A percentile compares a stretch with the other conserved stretches of the same genome.
These are phyloP conservation scores for Diaporthe nobilis DNA, from an alignment of 2,329 filamentous ascomycete species.

Conservation along the genomic window DNA sequence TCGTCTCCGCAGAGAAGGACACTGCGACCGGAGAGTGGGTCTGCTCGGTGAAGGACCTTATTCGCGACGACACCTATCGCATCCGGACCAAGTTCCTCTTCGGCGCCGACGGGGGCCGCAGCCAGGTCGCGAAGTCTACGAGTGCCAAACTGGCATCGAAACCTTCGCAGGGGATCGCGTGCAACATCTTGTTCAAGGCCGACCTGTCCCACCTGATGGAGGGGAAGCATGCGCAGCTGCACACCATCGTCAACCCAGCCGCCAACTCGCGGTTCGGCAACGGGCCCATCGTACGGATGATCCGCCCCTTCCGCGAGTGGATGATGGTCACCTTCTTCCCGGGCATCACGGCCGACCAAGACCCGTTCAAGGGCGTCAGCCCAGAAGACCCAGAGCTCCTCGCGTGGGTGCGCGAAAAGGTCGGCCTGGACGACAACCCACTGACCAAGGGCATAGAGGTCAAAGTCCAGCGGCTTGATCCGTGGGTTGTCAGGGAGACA, in stretches of 20 bases:
- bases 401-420: constrained; percentile 56
- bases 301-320: constrained; percentile 72
- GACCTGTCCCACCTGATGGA: constrained; percentile 68
- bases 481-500: constrained; percentile 70
- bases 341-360: constrained; percentile 50
- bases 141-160: neutral
- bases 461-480: constrained; percentile 62
- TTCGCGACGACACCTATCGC: constrained; percentile 50
- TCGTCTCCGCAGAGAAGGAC: constrained; percentile 49
- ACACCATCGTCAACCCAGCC: constrained; percentile 68
- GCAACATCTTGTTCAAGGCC: constrained; percentile 35
- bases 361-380: constrained; percentile 34
- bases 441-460: constrained; percentile 51
- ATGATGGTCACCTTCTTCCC: constrained; percentile 54
- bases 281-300: constrained; percentile 64
- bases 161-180: constrained; percentile 35
- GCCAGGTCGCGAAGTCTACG: constrained; percentile 27
- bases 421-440: constrained; percentile 61
- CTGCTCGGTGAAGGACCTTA: constrained; percentile 52
- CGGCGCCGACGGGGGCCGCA: constrained; percentile 62
- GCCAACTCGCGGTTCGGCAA: constrained; percentile 59
- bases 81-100: constrained; percentile 70
- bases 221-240: constrained; percentile 65
- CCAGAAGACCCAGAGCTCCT: constrained; percentile 31
- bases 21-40: constrained; percentile 40